Evolutionary conservation across 2,329 filamentous ascomycete genomes (phyloP).

Genomic region (Talaromyces sp.): DNA sequence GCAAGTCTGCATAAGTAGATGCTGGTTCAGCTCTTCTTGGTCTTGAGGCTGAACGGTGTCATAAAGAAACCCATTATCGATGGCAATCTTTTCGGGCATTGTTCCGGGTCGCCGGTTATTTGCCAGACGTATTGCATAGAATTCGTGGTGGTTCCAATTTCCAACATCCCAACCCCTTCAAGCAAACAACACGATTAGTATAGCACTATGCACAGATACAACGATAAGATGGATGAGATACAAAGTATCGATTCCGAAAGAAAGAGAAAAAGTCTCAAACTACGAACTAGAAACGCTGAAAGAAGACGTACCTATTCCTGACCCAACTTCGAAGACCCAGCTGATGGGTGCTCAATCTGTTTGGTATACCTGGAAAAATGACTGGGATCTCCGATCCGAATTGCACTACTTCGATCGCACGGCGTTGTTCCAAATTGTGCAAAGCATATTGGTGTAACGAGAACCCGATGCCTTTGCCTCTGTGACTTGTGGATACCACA

Average conservation of each 20-base stretch:
- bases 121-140: slow-evolving; percentile 8
- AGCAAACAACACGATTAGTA: not conserved
- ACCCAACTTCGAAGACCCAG: slow-evolving; percentile 16
- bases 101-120: not conserved
- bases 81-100: slow-evolving; percentile 7
- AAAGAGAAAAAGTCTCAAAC: not conserved
- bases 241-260: not conserved
- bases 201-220: not conserved
- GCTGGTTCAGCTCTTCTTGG: slow-evolving; percentile 13
- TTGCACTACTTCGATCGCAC: slow-evolving; percentile 12
- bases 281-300: too few species aligned
- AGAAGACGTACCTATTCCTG: slow-evolving; percentile 11
- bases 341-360: slow-evolving; percentile 16
- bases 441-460: slow-evolving; percentile 17
- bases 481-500: slow-evolving; percentile 15
- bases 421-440: slow-evolving; percentile 4
- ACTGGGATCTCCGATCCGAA: slow-evolving; percentile 16
- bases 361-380: slow-evolving; percentile 16
- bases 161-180: slow-evolving; percentile 16
- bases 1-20: slow-evolving; percentile 11
- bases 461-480: slow-evolving; percentile 14
- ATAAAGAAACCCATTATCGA: slow-evolving; percentile 6
- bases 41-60: slow-evolving; percentile 10
- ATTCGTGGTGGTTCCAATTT: slow-evolving; percentile 17
- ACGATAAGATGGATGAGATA: not conserved